phyloP scores from a whole-genome alignment of 1,284 basidiomycete genomes.

The Ceratobasidium sp. region DNA sequence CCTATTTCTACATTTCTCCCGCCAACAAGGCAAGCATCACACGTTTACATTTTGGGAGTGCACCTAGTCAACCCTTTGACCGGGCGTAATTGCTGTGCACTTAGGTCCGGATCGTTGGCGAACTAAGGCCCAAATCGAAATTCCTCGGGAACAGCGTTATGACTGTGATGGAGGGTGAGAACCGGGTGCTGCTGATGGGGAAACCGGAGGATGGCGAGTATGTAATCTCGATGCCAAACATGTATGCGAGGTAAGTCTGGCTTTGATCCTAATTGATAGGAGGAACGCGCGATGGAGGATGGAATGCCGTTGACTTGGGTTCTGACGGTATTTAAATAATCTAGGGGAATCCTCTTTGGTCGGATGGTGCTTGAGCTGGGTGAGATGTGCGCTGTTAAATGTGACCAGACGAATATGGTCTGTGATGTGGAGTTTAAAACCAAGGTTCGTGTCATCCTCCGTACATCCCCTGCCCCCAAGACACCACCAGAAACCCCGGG shows the following conservation, averaged over 20 bases:
- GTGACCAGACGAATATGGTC: constrained; percentile 78
- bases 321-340: constrained; percentile 55
- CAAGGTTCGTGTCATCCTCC: constrained; percentile 68
- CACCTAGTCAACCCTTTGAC: background rate
- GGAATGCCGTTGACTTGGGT: background rate
- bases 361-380: constrained; percentile 99
- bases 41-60: background rate
- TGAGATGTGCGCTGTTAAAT: constrained; percentile 88
- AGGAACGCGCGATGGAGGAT: background rate
- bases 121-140: constrained; percentile 94
- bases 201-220: constrained; percentile 90
- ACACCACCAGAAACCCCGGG: background rate
- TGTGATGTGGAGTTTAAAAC: constrained; percentile 98
- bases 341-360: constrained; percentile 95
- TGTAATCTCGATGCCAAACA: constrained; percentile 94
- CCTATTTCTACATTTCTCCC: constrained; percentile 97
- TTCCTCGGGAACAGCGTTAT: constrained; percentile 98
- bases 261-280: constrained; percentile 21
- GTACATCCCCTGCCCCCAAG: background rate
- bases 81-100: constrained; percentile 4
- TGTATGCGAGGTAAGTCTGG: constrained; percentile 60
- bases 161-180: constrained; percentile 97
- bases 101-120: constrained; percentile 81
- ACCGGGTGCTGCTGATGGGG: constrained; percentile 84
- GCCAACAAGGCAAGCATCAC: constrained; percentile 73